Percentiles rank a stretch among this genome's conserved stretches.
phyloP scores from a whole-genome alignment of 306 rosid species.

The Medicago lupulina region DNA sequence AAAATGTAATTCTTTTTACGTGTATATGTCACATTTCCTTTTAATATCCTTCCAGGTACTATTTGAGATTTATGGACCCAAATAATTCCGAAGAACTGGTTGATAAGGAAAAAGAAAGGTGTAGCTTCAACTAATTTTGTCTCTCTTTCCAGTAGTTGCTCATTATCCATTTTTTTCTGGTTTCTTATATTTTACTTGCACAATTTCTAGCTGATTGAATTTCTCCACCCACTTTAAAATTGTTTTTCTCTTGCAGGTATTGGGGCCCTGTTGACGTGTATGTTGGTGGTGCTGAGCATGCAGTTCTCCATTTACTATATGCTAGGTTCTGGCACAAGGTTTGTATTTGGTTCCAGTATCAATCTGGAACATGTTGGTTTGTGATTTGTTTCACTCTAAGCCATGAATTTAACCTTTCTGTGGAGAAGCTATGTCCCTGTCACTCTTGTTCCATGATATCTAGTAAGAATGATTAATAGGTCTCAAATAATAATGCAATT shows the following conservation, averaged over 20 bases:
- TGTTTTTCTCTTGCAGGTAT: conserved; percentile 61
- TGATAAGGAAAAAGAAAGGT: conserved; percentile 78
- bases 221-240: conserved; percentile 18
- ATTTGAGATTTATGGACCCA: conserved; percentile 97
- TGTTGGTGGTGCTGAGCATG: conserved; percentile 99
- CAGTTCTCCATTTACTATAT: conserved; percentile 96
- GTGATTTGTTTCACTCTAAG: conserved; percentile 32
- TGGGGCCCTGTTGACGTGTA: conserved; percentile 99
- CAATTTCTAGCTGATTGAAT: conserved; percentile 25
- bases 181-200: conserved; percentile 14
- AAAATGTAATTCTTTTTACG: conserved; percentile 14
- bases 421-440: conserved; percentile 26
- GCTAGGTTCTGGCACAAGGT: conserved; percentile 99
- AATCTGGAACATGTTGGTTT: conserved; percentile 34
- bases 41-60: conserved; percentile 70
- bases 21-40: conserved; percentile 37
- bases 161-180: conserved; percentile 6
- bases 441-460: conserved; percentile 29
- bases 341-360: conserved; percentile 39
- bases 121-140: conserved; percentile 27
- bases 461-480: conserved; percentile 21
- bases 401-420: conserved; percentile 17
- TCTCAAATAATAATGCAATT: conserved; percentile 28
- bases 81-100: conserved; percentile 80
- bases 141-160: conserved; percentile 31